phyloP scores from a whole-genome alignment of 1,284 basidiomycete genomes.

The Rhizopogon parksii region DNA sequence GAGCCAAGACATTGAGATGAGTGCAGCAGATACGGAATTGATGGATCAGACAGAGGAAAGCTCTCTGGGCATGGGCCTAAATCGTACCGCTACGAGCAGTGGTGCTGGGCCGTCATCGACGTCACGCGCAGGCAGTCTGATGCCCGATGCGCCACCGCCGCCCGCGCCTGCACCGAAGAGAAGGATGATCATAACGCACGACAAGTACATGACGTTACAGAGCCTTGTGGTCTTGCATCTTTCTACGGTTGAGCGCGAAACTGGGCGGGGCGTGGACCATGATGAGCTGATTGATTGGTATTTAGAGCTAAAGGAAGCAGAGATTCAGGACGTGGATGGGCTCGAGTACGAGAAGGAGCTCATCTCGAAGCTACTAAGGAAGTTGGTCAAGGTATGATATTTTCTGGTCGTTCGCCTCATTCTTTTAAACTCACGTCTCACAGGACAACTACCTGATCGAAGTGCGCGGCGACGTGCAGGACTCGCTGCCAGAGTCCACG shows the following conservation, averaged over 20 bases:
- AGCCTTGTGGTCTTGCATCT: constrained; percentile 84
- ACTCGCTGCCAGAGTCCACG: constrained; percentile 60
- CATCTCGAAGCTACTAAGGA: constrained; percentile 83
- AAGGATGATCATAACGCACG: constrained; percentile 90
- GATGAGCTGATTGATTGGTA: constrained; percentile 97
- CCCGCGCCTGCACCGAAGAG: constrained; percentile 45
- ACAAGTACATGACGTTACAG: constrained; percentile 89
- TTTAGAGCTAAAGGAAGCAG: constrained; percentile 81
- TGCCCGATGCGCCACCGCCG: constrained; percentile 32
- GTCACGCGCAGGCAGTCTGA: constrained; percentile 32
- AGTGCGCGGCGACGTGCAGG: constrained; percentile 74
- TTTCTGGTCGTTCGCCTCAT: not conserved
- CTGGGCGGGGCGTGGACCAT: constrained; percentile 73
- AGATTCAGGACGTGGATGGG: constrained; percentile 81
- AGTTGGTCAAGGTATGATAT: constrained; percentile 79
- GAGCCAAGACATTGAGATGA: constrained; percentile 61
- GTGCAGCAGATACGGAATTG: constrained; percentile 46
- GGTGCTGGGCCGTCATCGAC: constrained; percentile 33
- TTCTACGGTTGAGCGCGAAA: constrained; percentile 70
- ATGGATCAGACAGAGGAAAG: constrained; percentile 52
- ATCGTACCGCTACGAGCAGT: constrained; percentile 27
- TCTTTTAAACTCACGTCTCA: constrained; percentile 3
- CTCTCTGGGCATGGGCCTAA: constrained; percentile 38
- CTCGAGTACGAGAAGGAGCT: constrained; percentile 90
- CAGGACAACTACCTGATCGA: constrained; percentile 86